A percentile compares a stretch with the other conserved stretches of the same genome.
Evolutionary conservation across 139 green algal species (phyloP).

Genomic region (Monoraphidium neglectum): DNA sequence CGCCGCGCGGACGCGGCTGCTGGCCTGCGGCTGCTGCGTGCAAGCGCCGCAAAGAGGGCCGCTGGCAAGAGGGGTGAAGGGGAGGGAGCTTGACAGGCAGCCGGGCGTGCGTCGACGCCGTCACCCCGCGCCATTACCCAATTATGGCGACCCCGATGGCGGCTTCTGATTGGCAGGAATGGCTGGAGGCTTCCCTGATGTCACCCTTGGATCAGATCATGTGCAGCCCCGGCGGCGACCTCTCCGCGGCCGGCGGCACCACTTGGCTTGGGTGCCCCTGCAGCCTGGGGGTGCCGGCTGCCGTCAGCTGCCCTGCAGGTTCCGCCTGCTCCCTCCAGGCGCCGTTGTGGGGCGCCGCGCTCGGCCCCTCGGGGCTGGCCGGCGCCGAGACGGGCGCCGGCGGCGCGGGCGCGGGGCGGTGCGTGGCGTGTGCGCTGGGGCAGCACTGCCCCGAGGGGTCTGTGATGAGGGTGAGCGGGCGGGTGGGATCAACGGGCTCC

Average conservation of each 20-base stretch:
- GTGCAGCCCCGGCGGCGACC: neutral
- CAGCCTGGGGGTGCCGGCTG: neutral
- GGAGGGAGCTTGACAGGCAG: too few relatives aligned
- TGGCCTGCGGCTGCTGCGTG: too few relatives aligned
- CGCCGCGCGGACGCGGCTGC: too few relatives aligned
- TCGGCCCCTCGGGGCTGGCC: neutral
- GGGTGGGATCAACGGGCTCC: neutral
- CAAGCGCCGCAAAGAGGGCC: too few relatives aligned
- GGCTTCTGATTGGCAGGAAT: too few relatives aligned
- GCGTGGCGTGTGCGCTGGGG: conserved; percentile 30
- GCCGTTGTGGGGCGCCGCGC: too few relatives aligned
- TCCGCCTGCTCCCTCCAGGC: conserved; percentile 11
- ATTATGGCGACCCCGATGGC: too few relatives aligned
- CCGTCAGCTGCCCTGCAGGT: conserved; percentile 32
- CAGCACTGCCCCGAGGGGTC: conserved; percentile 45
- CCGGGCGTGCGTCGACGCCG: too few relatives aligned
- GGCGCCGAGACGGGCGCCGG: neutral
- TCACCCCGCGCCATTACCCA: too few relatives aligned
- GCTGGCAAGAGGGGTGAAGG: too few relatives aligned
- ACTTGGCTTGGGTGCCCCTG: neutral
- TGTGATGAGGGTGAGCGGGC: neutral
- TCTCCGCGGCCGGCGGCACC: neutral
- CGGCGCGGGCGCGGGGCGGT: conserved; percentile 16
- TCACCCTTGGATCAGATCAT: neutral
- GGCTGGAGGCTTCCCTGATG: neutral